These are phyloP conservation scores for Chytriomyces hyalinus DNA, from an alignment of 192 early-diverging fungal genomes.

Conservation along the genomic window DNA sequence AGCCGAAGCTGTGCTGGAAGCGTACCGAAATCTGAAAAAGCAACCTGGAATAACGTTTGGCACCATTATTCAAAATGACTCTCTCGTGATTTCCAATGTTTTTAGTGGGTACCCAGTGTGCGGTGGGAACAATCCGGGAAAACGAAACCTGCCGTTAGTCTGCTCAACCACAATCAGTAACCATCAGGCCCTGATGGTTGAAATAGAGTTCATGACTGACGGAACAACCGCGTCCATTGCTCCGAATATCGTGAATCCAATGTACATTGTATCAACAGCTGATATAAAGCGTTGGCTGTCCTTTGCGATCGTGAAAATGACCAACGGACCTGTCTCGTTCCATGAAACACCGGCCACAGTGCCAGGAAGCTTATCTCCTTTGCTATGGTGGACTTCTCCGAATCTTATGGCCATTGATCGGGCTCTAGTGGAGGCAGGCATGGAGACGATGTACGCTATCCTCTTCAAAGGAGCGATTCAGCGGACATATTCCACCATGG, in stretches of 20 bases:
- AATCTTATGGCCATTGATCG: constrained; percentile 32
- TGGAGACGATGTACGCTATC: constrained; percentile 39
- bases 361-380: constrained; percentile 32
- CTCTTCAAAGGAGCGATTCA: constrained; percentile 25
- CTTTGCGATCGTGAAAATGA: constrained; percentile 1
- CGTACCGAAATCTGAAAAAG: not conserved
- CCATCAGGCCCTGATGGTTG: not conserved
- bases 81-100: constrained; percentile 17
- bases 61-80: not conserved
- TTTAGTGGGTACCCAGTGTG: constrained; percentile 6
- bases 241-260: constrained; percentile 7
- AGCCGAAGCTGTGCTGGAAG: not conserved
- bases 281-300: constrained; percentile 2
- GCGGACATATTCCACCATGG: constrained; percentile 13
- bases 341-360: constrained; percentile 9
- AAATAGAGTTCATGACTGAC: constrained; percentile 28
- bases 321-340: not conserved
- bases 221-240: constrained; percentile 37
- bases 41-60: constrained; percentile 6
- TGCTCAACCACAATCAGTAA: constrained; percentile 29
- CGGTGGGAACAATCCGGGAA: not conserved
- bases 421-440: constrained; percentile 26
- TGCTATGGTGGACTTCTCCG: constrained; percentile 38
- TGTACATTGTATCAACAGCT: not conserved
- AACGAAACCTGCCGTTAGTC: not conserved